phyloP scores from a whole-genome alignment of 2,329 filamentous ascomycete genomes.

The Alternaria sp. region DNA sequence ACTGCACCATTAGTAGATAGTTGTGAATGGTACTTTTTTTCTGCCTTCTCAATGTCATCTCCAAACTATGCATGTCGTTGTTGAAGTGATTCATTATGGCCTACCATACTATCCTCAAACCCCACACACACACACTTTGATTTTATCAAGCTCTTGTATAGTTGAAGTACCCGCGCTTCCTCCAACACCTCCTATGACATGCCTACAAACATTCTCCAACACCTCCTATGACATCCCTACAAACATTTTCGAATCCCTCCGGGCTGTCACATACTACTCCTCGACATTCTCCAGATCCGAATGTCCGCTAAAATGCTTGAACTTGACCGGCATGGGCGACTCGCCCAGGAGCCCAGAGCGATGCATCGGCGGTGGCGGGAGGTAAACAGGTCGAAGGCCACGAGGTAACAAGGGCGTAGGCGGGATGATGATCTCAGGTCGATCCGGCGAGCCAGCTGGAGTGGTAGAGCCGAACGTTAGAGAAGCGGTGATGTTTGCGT shows the following conservation, averaged over 20 bases:
- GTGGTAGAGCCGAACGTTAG: background rate
- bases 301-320: background rate
- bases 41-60: conserved; percentile 1
- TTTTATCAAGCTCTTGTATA: background rate
- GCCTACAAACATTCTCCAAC: background rate
- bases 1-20: conserved; percentile 7
- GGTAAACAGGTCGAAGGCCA: conserved; percentile 1
- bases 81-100: background rate
- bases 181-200: background rate
- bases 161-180: background rate
- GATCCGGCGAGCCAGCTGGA: background rate
- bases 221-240: background rate
- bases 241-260: background rate
- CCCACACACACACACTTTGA: too few relatives aligned
- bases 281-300: too few relatives aligned
- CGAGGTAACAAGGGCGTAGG: conserved; percentile 10
- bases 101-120: background rate
- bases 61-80: background rate
- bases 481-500: background rate
- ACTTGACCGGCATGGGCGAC: conserved; percentile 8
- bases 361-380: conserved; percentile 5
- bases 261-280: background rate
- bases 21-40: conserved; percentile 6
- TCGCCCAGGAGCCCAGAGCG: conserved; percentile 15
- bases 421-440: conserved; percentile 6